Evolutionary conservation across 2,329 filamentous ascomycete species (phyloP).

Genomic region (Tolypocladium inflatum): DNA sequence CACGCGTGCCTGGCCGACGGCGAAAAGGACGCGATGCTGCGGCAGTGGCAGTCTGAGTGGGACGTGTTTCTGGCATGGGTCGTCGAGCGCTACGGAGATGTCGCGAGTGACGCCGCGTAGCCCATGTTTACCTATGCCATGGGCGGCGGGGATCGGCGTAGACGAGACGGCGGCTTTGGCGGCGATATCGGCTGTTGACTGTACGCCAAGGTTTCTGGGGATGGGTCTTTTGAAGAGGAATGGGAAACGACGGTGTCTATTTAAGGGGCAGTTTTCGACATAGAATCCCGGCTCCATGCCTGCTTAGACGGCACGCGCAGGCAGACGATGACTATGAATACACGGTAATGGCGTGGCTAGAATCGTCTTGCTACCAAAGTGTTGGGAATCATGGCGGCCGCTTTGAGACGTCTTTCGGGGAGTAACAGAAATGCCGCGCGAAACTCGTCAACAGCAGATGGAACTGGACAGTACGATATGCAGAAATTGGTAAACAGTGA

Average conservation of each 20-base stretch:
- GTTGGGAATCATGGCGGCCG: not conserved
- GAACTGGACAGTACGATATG: too few relatives aligned
- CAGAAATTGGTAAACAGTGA: not conserved
- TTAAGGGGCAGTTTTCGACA: too few relatives aligned
- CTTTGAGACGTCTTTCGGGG: too few relatives aligned
- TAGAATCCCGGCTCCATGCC: not conserved
- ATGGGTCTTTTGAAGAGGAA: too few relatives aligned
- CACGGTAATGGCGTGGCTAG: not conserved
- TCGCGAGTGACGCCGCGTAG: not conserved
- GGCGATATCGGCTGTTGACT: not conserved
- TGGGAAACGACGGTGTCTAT: too few relatives aligned
- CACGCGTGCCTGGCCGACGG: conserved; percentile 43
- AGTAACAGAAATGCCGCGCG: too few relatives aligned
- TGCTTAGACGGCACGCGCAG: not conserved
- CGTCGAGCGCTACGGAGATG: conserved; percentile 27
- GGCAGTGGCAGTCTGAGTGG: conserved; percentile 48
- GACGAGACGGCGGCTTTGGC: not conserved
- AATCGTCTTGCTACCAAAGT: not conserved
- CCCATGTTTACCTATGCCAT: not conserved
- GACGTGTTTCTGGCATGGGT: conserved; percentile 45
- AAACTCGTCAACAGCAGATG: not conserved
- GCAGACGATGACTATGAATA: not conserved
- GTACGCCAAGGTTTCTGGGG: not conserved
- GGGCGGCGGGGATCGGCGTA: not conserved
- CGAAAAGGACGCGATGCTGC: conserved; percentile 26